A percentile compares a stretch with the other conserved stretches of the same genome.
These are phyloP conservation scores for Myxozyma mucilagina DNA, from an alignment of 805 yeast genomes.

Conservation along the genomic window DNA sequence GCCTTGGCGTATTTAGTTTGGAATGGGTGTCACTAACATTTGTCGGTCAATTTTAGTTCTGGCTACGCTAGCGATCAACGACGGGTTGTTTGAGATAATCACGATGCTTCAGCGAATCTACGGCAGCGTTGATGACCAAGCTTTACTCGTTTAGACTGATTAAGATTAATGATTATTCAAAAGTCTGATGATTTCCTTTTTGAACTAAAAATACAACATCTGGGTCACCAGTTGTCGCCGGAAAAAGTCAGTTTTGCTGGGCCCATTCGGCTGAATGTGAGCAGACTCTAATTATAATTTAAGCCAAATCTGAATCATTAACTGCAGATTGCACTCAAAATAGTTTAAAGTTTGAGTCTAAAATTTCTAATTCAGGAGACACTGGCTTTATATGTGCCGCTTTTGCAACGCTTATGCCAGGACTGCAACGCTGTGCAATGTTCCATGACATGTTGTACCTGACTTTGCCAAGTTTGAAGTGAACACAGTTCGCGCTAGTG, in stretches of 20 bases:
- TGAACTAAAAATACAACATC: not conserved
- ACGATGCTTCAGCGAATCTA: conserved; percentile 55
- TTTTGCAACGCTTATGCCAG: too few species aligned
- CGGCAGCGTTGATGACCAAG: conserved; percentile 66
- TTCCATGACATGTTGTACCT: too few species aligned
- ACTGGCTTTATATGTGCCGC: too few species aligned
- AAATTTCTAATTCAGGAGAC: too few species aligned
- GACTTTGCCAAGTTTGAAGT: too few species aligned
- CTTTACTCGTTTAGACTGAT: conserved; percentile 29
- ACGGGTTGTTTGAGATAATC: conserved; percentile 61
- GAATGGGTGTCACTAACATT: not conserved
- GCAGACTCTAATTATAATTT: too few species aligned
- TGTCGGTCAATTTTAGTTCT: conserved; percentile 41
- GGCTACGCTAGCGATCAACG: conserved; percentile 65
- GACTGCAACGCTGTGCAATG: too few species aligned
- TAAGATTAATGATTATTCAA: not conserved
- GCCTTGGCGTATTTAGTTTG: too few species aligned
- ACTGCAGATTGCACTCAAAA: too few species aligned
- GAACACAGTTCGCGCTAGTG: too few species aligned
- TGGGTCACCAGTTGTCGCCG: not conserved
- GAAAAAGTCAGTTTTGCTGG: not conserved
- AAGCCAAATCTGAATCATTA: too few species aligned
- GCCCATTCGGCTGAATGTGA: not conserved
- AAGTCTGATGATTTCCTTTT: not conserved
- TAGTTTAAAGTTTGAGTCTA: too few species aligned